Base-by-base conservation (phyloP, 129 eudicot species). In the Pseudognaphalium luteoalbum region DNA sequence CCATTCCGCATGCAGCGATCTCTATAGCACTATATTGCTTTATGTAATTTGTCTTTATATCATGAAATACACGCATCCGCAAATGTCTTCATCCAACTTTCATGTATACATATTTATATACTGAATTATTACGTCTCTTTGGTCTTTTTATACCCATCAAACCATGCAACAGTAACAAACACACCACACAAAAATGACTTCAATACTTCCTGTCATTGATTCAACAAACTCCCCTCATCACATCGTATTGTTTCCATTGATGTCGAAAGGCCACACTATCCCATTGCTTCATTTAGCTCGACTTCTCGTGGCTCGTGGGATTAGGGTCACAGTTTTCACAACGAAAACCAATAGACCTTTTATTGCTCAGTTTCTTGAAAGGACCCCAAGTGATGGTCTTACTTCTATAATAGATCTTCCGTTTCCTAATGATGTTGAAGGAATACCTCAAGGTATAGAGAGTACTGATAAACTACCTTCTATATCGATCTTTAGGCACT, bases 241-340 rank as follows among this genome's bases (percentile, higher is more conserved):
- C 47, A 6, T 86, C 4, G 74, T 87, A 42, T 30, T 91, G n/a
- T 91, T 89, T 33, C 97, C 97, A 0, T 91, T 91, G 85, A 87
- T 91, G 96, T 78, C 97, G 65, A 92, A 89, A 83, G 96, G 97
- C 84, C 97, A 89, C 78, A 87, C 87, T 8, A 87, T 91, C 67
- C 96, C 97, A 4, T 59, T 91, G 17, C 87, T 89, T 59, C 88
- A 83, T 82, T 80, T 91, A 10, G 81, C 88, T 29, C 78, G 51
- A 37, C 82, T 88, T 68, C 84, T 91, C 58, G 70, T 67, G 32
- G 32, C 22, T 60, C 92, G 90, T 12, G 78, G 72, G 19, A 54
- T 64, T 52, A 25, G 19, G 68, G 76, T 89, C 51, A 92, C 91
- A 50, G 0, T 92, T 78, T 82, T 92, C 86, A 89, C 96, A 76